Conservation (phyloP, 2,329 filamentous ascomycete species). For the Colletotrichum tanaceti region DNA sequence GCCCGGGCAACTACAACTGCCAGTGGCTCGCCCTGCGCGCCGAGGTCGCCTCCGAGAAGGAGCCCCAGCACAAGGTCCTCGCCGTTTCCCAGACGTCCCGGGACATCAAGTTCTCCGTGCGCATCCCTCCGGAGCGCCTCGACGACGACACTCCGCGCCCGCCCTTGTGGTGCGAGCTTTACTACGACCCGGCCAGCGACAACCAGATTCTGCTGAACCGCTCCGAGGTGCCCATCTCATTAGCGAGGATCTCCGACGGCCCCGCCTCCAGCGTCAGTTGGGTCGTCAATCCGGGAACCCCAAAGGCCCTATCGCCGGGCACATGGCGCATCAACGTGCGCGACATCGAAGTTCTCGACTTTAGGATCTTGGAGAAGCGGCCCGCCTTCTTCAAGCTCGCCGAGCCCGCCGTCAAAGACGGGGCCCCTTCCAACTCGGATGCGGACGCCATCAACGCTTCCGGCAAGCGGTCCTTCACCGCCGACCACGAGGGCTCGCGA, state of each 20-base stretch:
- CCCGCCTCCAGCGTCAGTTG: conserved; percentile 50
- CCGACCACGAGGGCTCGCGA: conserved; percentile 55
- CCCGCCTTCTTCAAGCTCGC: conserved; percentile 54
- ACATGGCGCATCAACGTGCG: conserved; percentile 68
- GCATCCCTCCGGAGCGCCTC: conserved; percentile 62
- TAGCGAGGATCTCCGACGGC: conserved; percentile 59
- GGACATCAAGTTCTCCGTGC: conserved; percentile 70
- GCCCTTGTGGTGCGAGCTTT: conserved; percentile 69
- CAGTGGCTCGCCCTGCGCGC: conserved; percentile 68
- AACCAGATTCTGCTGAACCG: conserved; percentile 67
- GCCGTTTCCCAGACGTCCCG: conserved; percentile 70
- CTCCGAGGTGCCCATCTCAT: conserved; percentile 64
- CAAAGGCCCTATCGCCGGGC: conserved; percentile 63
- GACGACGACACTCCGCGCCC: conserved; percentile 57
- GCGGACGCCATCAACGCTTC: conserved; percentile 57
- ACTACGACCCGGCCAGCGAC: conserved; percentile 70
- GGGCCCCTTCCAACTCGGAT: conserved; percentile 45
- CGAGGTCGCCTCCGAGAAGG: conserved; percentile 62
- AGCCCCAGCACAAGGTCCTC: conserved; percentile 66
- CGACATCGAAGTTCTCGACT: conserved; percentile 64
- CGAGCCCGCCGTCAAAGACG: conserved; percentile 40
- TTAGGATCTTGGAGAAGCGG: conserved; percentile 67
- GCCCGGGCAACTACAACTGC: conserved; percentile 64
- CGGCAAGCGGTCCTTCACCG: conserved; percentile 62
- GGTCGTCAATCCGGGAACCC: conserved; percentile 55